Base-by-base conservation (phyloP, 768 basidiomycete species). In the Tricholoma bakamatsutake region DNA sequence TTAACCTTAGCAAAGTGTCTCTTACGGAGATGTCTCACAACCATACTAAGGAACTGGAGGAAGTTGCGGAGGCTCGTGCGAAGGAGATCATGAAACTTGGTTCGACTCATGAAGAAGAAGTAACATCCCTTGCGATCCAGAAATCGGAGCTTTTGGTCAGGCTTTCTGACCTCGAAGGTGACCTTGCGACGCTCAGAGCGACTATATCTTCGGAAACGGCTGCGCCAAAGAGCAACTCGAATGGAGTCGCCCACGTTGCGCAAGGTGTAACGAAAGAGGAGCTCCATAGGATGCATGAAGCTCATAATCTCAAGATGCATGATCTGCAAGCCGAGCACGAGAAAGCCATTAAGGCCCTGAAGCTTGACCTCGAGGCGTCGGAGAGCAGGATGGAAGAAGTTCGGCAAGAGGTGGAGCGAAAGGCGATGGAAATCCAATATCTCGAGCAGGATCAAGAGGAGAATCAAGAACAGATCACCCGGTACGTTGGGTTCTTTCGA, bases 401-500 rank as follows among this genome's bases (percentile, higher is more conserved):
- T 45, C 76, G 84, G 62, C 74, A 79, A 55, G 84, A 88, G 59
- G 71, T 88, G 52, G 75, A 71, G 5, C 78, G 86, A 58, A 90
- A 90, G 69, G 77, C 78, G 55, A 85, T 93, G 88, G 91, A 93
- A 71, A 86, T 92, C 46, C 77, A 82, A 60, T 88, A 85, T 69
- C 76, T 90, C 54, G 89, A 90, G 65, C 81, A 84, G 66, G 88
- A 90, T 24, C 82, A 87, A 65, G 88, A 91, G 40, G 91, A 93
- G 61, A 81, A 64, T 58, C 78, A 84, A 61, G 87, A 89, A 64
- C 80, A 83, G 57, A 84, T 91, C 55, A 84, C 84, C 64, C 81
- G 85, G 90, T 92, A 87, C 73, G 87, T 83, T 65, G 74, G 72
- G 65, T 71, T 80, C 62, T 84, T 83, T 71, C 75, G 78, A 62